Evolutionary conservation across 768 basidiomycete genomes (phyloP).

Genomic region (Lactarius trivialis): DNA sequence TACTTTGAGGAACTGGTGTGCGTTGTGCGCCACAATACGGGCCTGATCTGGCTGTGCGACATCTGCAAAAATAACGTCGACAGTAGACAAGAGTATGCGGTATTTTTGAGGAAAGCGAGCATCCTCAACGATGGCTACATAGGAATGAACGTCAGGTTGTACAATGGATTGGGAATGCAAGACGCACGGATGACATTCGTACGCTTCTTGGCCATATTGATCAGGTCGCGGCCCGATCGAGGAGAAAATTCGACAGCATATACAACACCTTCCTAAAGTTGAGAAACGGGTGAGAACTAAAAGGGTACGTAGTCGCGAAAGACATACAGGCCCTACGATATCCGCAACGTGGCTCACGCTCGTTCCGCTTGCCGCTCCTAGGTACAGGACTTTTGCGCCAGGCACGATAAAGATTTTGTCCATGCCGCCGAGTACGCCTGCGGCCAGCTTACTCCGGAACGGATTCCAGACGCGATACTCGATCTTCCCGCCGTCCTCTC

Average conservation of each 20-base stretch:
- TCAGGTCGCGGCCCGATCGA: slow-evolving; percentile 93
- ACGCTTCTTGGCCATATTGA: slow-evolving; percentile 98
- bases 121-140: slow-evolving; percentile 88
- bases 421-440: slow-evolving; percentile 92
- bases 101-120: slow-evolving; percentile 95
- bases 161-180: neutral
- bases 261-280: slow-evolving; percentile 78
- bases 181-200: slow-evolving; percentile 95
- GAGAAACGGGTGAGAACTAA: slow-evolving; percentile 19
- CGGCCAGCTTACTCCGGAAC: slow-evolving; percentile 94
- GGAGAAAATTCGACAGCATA: slow-evolving; percentile 98
- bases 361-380: slow-evolving; percentile 96
- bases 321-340: slow-evolving; percentile 87
- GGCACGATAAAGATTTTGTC: slow-evolving; percentile 90
- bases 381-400: slow-evolving; percentile 93
- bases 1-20: slow-evolving; percentile 93
- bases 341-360: slow-evolving; percentile 99
- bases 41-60: slow-evolving; percentile 99
- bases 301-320: neutral
- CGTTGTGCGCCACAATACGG: slow-evolving; percentile 90
- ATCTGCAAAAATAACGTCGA: slow-evolving; percentile 98
- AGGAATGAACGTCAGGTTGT: neutral
- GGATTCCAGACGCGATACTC: slow-evolving; percentile 99
- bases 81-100: slow-evolving; percentile 91
- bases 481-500: slow-evolving; percentile 73